Conservation (phyloP, 2,329 filamentous ascomycete genomes). For the Microdochium nivale region DNA sequence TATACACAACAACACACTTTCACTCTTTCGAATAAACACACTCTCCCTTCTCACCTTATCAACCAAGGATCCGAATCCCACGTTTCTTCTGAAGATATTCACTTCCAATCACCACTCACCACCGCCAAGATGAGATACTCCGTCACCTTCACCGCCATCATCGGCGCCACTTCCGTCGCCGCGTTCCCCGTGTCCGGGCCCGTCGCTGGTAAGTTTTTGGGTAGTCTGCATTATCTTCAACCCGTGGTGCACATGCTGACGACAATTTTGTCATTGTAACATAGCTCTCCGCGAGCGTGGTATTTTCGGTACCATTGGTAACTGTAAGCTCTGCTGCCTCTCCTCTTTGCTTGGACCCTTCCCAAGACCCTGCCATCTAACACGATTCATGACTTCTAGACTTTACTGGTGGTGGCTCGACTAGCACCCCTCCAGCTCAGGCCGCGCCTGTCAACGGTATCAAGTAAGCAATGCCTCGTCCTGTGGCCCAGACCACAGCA, state of each 20-base stretch:
- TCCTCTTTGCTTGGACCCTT: no score
- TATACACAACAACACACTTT: background rate
- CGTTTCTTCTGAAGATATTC: background rate
- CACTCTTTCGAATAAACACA: background rate
- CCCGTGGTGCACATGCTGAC: background rate
- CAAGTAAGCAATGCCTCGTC: background rate
- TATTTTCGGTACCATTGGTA: background rate
- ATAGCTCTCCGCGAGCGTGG: background rate
- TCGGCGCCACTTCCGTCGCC: background rate
- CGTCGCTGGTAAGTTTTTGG: background rate
- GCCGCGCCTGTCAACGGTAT: background rate
- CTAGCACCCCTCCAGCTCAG: background rate
- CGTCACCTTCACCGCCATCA: background rate
- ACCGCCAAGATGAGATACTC: background rate
- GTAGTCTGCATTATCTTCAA: background rate
- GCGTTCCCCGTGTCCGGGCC: background rate
- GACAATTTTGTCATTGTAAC: background rate
- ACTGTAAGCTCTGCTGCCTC: background rate
- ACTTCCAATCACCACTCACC: background rate
- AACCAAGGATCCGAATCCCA: background rate
- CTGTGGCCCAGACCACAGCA: background rate
- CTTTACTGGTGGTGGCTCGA: background rate
- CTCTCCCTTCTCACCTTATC: background rate
- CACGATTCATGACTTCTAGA: background rate
- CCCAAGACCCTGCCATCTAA: no score